These are phyloP conservation scores for Globisporangium apiculatum DNA, from an alignment of 352 stramenopile species.

Conservation along the genomic window DNA sequence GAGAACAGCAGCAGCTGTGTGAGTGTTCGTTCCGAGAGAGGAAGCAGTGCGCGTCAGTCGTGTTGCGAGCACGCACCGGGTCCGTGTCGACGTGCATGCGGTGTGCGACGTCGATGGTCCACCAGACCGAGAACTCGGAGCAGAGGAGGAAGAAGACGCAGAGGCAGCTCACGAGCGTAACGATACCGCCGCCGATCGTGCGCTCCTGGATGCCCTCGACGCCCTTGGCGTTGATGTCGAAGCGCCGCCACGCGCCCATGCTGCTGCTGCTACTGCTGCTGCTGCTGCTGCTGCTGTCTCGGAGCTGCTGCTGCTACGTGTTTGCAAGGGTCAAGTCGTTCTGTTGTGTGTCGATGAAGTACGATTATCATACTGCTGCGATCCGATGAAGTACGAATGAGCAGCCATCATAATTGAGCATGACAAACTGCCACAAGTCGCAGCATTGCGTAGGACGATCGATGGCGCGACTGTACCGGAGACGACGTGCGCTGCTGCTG, in stretches of 20 bases:
- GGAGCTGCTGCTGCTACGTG: not conserved
- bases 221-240: slow-evolving; percentile 86
- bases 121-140: slow-evolving; percentile 83
- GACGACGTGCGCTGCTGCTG: not conserved
- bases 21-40: too few species aligned
- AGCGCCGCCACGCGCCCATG: slow-evolving; percentile 69
- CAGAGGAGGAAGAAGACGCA: slow-evolving; percentile 69
- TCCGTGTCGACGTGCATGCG: slow-evolving; percentile 85
- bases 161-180: slow-evolving; percentile 76
- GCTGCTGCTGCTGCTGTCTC: slow-evolving; percentile 1
- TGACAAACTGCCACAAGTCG: too few species aligned
- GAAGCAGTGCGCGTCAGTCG: too few species aligned
- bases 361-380: not conserved
- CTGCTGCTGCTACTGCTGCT: slow-evolving; percentile 2
- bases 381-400: too few species aligned
- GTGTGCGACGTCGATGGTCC: slow-evolving; percentile 75
- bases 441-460: too few species aligned
- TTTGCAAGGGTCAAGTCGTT: not conserved
- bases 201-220: slow-evolving; percentile 87
- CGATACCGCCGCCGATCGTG: slow-evolving; percentile 73
- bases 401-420: too few species aligned
- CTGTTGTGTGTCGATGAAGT: not conserved
- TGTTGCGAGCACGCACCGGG: slow-evolving; percentile 33
- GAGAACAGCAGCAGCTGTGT: too few species aligned
- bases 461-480: too few species aligned